phyloP scores from a whole-genome alignment of 2,329 filamentous ascomycete genomes.

The Phaeophleospora eucalypticola region DNA sequence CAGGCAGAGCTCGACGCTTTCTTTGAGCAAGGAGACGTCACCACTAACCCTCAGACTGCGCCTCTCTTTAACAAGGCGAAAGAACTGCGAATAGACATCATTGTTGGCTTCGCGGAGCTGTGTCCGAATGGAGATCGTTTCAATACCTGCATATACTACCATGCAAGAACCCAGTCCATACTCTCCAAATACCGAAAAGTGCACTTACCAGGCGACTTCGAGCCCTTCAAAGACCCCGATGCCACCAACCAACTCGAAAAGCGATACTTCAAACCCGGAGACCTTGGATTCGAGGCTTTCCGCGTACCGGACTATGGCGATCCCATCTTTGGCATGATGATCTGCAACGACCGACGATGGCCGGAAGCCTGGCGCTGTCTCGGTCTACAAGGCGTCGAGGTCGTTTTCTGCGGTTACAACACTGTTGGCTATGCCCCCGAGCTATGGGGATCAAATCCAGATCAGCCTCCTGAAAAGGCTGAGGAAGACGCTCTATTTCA shows the following conservation, averaged over 20 bases:
- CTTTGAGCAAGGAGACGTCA: slow-evolving; percentile 47
- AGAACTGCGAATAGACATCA: slow-evolving; percentile 47
- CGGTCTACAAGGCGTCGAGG: slow-evolving; percentile 48
- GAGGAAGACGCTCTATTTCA: slow-evolving; percentile 48
- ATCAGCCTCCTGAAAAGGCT: slow-evolving; percentile 34
- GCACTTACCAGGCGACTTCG: slow-evolving; percentile 50
- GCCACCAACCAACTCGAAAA: slow-evolving; percentile 53
- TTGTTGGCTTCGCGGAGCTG: slow-evolving; percentile 50
- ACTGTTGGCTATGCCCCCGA: slow-evolving; percentile 48
- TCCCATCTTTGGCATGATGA: slow-evolving; percentile 51
- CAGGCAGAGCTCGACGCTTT: slow-evolving; percentile 42
- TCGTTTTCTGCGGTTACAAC: slow-evolving; percentile 50
- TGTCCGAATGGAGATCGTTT: slow-evolving; percentile 42
- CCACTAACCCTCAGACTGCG: slow-evolving; percentile 40
- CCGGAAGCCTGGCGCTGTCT: slow-evolving; percentile 49
- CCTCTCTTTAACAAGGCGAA: slow-evolving; percentile 47
- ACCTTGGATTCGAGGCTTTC: slow-evolving; percentile 52
- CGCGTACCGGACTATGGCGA: slow-evolving; percentile 43
- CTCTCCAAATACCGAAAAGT: slow-evolving; percentile 53
- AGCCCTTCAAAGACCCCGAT: slow-evolving; percentile 45
- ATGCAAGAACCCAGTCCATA: slow-evolving; percentile 39
- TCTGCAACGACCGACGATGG: slow-evolving; percentile 55
- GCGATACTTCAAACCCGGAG: slow-evolving; percentile 49
- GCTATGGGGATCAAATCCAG: slow-evolving; percentile 1
- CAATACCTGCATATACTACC: slow-evolving; percentile 51